These are phyloP conservation scores for Canna indica DNA, from an alignment of 176 grass and related monocot species.

Conservation along the genomic window DNA sequence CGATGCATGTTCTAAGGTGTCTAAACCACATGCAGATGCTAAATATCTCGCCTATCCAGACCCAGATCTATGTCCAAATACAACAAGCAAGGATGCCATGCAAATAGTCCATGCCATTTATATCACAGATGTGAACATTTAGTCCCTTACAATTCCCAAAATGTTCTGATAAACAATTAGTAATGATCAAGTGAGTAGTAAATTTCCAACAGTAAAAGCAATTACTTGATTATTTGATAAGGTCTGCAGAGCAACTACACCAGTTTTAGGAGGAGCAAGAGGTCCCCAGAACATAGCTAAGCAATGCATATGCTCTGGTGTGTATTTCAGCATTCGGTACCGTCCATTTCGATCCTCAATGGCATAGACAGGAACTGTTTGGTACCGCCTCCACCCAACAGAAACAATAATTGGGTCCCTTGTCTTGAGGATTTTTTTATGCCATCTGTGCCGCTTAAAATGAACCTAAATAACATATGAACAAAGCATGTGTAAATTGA, in stretches of 20 bases:
- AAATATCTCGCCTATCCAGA: neutral
- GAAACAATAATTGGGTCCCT: constrained; percentile 85
- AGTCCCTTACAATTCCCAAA: neutral
- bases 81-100: too few relatives aligned
- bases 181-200: neutral
- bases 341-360: constrained; percentile 81
- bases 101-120: too few relatives aligned
- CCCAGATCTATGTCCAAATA: neutral
- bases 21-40: neutral
- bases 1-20: neutral
- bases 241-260: constrained; percentile 79
- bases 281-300: constrained; percentile 96
- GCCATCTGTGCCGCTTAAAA: constrained; percentile 90
- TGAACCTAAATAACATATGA: constrained; percentile 36
- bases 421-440: constrained; percentile 88
- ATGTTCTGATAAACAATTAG: neutral
- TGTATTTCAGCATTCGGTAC: constrained; percentile 96
- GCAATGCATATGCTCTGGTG: constrained; percentile 97
- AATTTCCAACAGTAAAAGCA: constrained; percentile 7
- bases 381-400: constrained; percentile 79
- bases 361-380: constrained; percentile 82
- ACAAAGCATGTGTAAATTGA: neutral
- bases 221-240: constrained; percentile 57
- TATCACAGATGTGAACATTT: neutral
- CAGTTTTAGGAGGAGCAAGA: constrained; percentile 86